phyloP scores from a whole-genome alignment of 2,329 filamentous ascomycete genomes.

The Rhynchosporium secalis region DNA sequence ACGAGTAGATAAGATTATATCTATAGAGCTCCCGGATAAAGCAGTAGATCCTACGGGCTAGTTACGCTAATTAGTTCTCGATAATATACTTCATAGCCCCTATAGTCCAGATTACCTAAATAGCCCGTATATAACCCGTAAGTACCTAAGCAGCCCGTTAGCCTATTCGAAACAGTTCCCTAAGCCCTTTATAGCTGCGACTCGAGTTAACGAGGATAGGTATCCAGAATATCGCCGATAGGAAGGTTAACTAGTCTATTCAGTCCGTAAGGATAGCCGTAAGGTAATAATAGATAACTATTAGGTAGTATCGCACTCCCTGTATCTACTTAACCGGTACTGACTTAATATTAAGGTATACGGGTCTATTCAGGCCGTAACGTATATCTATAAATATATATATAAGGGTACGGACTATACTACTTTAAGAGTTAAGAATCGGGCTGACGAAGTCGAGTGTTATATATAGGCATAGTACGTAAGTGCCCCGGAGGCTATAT shows the following conservation, averaged over 20 bases:
- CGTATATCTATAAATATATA: too few species aligned
- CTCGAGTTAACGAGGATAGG: background rate
- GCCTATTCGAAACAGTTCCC: background rate
- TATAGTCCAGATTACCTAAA: background rate
- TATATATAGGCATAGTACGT: too few species aligned
- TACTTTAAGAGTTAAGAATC: too few species aligned
- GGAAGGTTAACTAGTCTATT: background rate
- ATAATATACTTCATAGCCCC: background rate
- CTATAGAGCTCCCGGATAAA: too few species aligned
- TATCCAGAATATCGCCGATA: background rate
- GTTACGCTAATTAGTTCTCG: too few species aligned
- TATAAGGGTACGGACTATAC: background rate
- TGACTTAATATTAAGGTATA: background rate
- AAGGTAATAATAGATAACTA: background rate
- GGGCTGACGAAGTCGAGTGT: too few species aligned
- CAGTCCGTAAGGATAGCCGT: background rate
- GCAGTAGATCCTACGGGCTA: too few species aligned
- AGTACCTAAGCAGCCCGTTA: background rate
- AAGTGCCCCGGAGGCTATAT: too few species aligned
- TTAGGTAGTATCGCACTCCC: too few species aligned
- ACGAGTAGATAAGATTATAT: too few species aligned
- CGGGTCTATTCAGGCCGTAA: too few species aligned
- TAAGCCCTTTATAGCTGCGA: background rate
- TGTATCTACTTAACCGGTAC: too few species aligned
- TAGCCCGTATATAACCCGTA: background rate